Evolutionary conservation across 495 filamentous ascomycete genomes (phyloP), one percentile per base, ranked within the genome.

Genomic region (Bacidia gigantensis): DNA sequence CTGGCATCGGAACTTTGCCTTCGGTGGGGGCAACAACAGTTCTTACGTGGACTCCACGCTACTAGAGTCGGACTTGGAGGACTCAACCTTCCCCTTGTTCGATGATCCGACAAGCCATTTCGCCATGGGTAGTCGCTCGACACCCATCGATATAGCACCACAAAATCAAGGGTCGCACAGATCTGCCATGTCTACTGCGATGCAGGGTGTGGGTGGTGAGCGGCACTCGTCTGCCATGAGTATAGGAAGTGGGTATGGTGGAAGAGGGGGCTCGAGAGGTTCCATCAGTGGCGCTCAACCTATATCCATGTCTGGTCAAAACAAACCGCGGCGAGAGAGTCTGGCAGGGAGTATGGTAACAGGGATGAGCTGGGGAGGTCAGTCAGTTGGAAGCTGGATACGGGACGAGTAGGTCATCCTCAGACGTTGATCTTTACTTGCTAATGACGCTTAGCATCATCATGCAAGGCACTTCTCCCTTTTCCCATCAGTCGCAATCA

Each of bases 321-420:
- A 88, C 56, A 75, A 80, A 59, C 76, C 70, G 47, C 82, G 92
- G 51, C 77, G 90, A 58, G 92, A 95, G 65, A 90, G 85, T 59
- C 66, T 88, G 55, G 87, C 84, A 46, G 82, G 87, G 47, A 98
- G 93, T 69, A 69, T 96, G 61, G 83, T 89, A 57, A 83, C 79
- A 54, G 89, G 88, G 49, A 93, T 96, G 87, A 97, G 93, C 64
- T 98, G 89, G 89, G 92, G 93, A 62, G 93, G 90, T 51, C 76
- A 93, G 21, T 97, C 92, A 40, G 85, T 97, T 54, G 89, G 89
- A 50, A 96, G 90, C 65, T 97, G 89, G 76, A 89, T 98, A 67
- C 79, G 86, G 61, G 92, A 98, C 72, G 92, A 98, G 92, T 97
- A 79, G 80, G 90, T 89, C 41, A 50, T 23, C 29, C 10, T 7